Conservation (phyloP, 2,329 filamentous ascomycete species). For the Colletotrichum cordylinicola region DNA sequence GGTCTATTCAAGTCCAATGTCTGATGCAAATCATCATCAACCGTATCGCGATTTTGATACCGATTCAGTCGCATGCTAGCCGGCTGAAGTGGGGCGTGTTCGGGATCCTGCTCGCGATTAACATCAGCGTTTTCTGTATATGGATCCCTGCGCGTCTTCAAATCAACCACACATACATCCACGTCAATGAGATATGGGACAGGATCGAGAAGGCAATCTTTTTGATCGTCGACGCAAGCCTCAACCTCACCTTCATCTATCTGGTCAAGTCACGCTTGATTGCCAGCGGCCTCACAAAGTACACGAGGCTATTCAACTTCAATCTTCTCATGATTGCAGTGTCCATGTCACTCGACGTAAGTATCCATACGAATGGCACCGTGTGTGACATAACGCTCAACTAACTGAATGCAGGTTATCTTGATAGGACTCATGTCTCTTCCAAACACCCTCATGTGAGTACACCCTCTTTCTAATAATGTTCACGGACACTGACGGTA, state of each 20-base stretch:
- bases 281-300: conserved; percentile 52
- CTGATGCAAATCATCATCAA: conserved; percentile 60
- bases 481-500: background rate
- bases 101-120: conserved; percentile 46
- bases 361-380: background rate
- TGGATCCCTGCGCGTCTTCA: conserved; percentile 55
- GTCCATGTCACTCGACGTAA: conserved; percentile 31
- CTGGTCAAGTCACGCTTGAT: conserved; percentile 50
- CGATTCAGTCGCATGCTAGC: conserved; percentile 38
- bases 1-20: conserved; percentile 38
- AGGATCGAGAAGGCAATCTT: conserved; percentile 54
- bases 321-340: conserved; percentile 30
- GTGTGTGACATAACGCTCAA: background rate
- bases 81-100: conserved; percentile 50
- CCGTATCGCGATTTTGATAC: conserved; percentile 50
- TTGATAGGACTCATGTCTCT: conserved; percentile 33
- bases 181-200: conserved; percentile 54
- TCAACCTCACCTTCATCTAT: conserved; percentile 53
- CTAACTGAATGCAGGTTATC: background rate
- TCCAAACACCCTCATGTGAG: conserved; percentile 29
- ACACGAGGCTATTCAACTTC: conserved; percentile 45
- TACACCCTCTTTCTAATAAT: fast-evolving
- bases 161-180: conserved; percentile 40
- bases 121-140: conserved; percentile 54
- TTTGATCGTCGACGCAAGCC: conserved; percentile 46